Evolutionary conservation across 1,139 yeast species (phyloP).

Genomic region (Wickerhamomyces sp.): DNA sequence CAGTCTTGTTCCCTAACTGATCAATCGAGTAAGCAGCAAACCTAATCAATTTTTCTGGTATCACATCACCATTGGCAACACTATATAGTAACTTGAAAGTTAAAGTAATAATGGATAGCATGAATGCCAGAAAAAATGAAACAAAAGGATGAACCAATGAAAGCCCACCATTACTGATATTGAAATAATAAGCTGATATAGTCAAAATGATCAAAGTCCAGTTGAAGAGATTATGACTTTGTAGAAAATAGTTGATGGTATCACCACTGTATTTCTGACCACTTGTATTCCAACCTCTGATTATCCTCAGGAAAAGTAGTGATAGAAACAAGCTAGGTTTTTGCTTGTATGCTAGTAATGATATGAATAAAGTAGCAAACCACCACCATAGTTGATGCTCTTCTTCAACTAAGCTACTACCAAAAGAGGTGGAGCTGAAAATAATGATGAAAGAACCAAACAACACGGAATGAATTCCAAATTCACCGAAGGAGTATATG

Average conservation of each 20-base stretch:
- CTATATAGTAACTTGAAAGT: constrained; percentile 58
- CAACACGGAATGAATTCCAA: constrained; percentile 18
- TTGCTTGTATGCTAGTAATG: constrained; percentile 13
- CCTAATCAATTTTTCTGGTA: constrained; percentile 37
- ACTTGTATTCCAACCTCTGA: constrained; percentile 85
- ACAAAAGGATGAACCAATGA: constrained; percentile 21
- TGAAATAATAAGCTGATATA: constrained; percentile 26
- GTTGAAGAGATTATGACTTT: constrained; percentile 29
- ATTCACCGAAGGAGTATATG: constrained; percentile 9
- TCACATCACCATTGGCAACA: constrained; percentile 45
- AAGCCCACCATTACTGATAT: constrained; percentile 19
- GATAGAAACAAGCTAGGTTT: constrained; percentile 28
- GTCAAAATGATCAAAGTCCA: constrained; percentile 49
- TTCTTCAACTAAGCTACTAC: constrained; percentile 92
- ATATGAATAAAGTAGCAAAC: constrained; percentile 36
- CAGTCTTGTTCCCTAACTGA: constrained; percentile 22
- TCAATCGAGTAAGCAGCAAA: constrained; percentile 32
- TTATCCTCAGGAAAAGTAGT: constrained; percentile 44
- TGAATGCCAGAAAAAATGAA: constrained; percentile 38
- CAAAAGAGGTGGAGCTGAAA: constrained; percentile 65
- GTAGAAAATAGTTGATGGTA: constrained; percentile 35
- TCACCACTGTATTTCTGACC: constrained; percentile 74
- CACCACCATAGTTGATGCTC: constrained; percentile 98
- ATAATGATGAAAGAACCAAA: constrained; percentile 34
- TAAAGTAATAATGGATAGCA: constrained; percentile 37